phyloP scores from a whole-genome alignment of 345 rosid genomes.

The Linum tenue region DNA sequence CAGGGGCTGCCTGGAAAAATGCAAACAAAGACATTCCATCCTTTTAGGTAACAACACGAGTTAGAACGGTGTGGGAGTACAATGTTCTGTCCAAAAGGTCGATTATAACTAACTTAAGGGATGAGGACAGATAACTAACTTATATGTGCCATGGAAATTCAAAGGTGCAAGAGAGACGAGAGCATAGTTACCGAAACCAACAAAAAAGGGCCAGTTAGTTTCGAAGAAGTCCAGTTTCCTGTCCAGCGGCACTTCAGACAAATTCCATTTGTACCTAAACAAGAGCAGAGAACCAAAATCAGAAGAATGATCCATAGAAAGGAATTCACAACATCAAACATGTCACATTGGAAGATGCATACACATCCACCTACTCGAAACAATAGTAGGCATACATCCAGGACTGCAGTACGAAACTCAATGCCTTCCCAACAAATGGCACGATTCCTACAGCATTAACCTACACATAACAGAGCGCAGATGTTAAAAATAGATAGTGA shows the following conservation, averaged over 20 bases:
- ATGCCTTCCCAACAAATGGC: conserved; percentile 72
- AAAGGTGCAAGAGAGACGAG: conserved; percentile 3
- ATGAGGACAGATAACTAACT: no score
- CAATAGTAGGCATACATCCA: conserved; percentile 99
- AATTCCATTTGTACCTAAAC: conserved; percentile 89
- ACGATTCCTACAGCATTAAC: conserved; percentile 61
- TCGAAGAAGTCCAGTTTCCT: conserved; percentile 76
- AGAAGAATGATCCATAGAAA: conserved; percentile 9
- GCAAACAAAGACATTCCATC: conserved; percentile 9
- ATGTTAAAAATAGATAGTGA: conserved; percentile 6
- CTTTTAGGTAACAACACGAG: no score
- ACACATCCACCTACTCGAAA: conserved; percentile 64
- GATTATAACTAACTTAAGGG: no score
- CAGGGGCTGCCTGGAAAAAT: conserved; percentile 80
- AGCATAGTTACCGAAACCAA: conserved; percentile 75
- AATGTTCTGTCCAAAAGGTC: no score
- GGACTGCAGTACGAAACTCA: conserved; percentile 78
- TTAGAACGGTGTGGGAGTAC: no score
- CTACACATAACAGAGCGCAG: conserved; percentile 30
- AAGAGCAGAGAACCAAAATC: background rate
- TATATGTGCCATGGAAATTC: no score
- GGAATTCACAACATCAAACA: conserved; percentile 7
- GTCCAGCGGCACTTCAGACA: conserved; percentile 52
- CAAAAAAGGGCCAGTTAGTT: conserved; percentile 91
- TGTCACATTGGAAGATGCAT: conserved; percentile 13